A percentile compares a stretch with the other conserved stretches of the same genome.
phyloP scores from a whole-genome alignment of 345 rosid genomes.

The Sisymbrium altissimum region DNA sequence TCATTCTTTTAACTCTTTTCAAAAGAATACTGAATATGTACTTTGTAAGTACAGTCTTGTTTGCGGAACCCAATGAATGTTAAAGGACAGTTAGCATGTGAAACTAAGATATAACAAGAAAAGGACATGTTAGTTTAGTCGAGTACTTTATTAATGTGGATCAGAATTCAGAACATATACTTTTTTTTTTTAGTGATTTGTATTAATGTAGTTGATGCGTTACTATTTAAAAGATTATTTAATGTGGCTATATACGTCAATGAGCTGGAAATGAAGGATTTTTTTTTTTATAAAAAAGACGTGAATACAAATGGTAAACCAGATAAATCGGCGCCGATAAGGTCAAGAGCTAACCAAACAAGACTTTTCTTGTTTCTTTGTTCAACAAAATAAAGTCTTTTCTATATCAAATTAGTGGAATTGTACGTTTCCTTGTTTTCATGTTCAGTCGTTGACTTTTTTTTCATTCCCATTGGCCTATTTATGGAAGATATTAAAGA shows the following conservation, averaged over 20 bases:
- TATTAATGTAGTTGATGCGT: neutral
- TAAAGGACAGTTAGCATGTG: neutral
- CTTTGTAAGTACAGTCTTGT: neutral
- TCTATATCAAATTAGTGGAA: neutral
- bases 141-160: neutral
- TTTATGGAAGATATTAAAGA: neutral
- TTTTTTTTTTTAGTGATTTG: neutral
- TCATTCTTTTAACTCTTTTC: neutral
- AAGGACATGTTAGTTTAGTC: neutral
- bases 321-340: neutral
- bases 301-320: neutral
- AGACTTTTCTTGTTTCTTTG: slow-evolving; percentile 2
- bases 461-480: neutral
- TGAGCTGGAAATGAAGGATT: neutral
- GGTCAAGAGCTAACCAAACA: neutral
- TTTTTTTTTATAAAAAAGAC: neutral
- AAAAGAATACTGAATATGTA: neutral
- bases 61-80: neutral
- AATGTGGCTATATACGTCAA: neutral
- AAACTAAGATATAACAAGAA: neutral
- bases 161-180: neutral
- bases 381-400: neutral
- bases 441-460: neutral
- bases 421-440: neutral
- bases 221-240: neutral